These are phyloP conservation scores for Coelastrella sp. DNA, from an alignment of 139 green algal species.

Conservation along the genomic window DNA sequence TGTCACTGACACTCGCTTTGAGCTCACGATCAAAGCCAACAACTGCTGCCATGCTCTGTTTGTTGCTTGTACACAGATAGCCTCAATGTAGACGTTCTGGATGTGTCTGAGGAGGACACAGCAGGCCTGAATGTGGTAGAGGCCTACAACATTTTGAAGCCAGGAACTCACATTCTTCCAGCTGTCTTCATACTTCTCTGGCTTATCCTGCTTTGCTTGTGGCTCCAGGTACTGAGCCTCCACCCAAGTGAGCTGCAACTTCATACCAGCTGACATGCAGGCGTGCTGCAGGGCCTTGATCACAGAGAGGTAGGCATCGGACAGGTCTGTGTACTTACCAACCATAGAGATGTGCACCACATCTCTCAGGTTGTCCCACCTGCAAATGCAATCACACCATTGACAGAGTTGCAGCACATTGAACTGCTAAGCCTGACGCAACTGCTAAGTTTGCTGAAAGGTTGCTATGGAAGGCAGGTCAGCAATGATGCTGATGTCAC, in stretches of 20 bases:
- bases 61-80: background rate
- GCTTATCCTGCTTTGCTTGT: constrained; percentile 60
- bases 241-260: constrained; percentile 94
- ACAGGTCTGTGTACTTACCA: constrained; percentile 97
- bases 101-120: no score
- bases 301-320: constrained; percentile 96
- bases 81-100: background rate
- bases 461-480: no score
- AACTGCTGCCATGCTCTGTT: background rate
- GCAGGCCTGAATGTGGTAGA: background rate
- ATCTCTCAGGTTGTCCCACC: constrained; percentile 57
- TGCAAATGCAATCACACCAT: background rate
- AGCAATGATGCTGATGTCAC: no score
- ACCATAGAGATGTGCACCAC: constrained; percentile 92
- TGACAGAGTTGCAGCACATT: no score
- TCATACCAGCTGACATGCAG: constrained; percentile 87
- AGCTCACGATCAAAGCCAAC: background rate
- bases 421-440: no score
- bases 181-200: constrained; percentile 63
- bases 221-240: constrained; percentile 92
- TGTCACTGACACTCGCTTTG: no score
- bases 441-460: no score
- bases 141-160: background rate
- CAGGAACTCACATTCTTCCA: constrained; percentile 46
- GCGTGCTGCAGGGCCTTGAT: constrained; percentile 98